A percentile compares a stretch with the other conserved stretches of the same genome.
phyloP scores from a whole-genome alignment of 257 asterid species.

The Nicotiana noctiflora region DNA sequence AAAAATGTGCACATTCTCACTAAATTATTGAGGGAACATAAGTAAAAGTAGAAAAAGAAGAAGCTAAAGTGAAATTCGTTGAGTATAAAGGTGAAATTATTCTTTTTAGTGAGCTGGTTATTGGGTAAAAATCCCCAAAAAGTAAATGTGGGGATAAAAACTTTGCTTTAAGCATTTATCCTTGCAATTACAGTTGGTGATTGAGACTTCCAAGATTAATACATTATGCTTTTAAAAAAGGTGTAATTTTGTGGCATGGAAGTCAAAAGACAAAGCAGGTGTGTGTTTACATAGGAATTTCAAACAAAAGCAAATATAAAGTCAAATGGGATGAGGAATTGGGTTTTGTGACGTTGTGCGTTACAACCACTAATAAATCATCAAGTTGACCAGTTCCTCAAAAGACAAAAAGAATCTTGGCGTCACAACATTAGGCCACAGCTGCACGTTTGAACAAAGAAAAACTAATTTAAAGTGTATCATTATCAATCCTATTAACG shows the following conservation, averaged over 20 bases:
- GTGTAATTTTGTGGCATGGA: background rate
- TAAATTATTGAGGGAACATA: background rate
- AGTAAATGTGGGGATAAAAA: background rate
- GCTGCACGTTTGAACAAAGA: background rate
- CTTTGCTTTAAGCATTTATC: background rate
- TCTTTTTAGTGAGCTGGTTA: background rate
- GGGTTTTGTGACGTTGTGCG: background rate
- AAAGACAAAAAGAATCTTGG: background rate
- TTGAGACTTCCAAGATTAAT: background rate
- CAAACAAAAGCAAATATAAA: background rate
- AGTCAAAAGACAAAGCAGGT: background rate
- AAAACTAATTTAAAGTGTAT: background rate
- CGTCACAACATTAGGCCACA: background rate
- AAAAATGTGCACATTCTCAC: background rate
- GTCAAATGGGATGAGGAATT: background rate
- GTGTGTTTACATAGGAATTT: background rate
- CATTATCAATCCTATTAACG: background rate
- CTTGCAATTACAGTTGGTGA: background rate
- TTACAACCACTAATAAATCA: slow-evolving; percentile 6
- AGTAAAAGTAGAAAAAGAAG: background rate
- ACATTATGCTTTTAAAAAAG: background rate
- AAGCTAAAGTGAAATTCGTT: background rate
- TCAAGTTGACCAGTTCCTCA: background rate
- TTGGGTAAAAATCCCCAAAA: background rate
- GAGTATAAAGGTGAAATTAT: background rate